phyloP scores from a whole-genome alignment of 2,329 filamentous ascomycete genomes.

The Rutstroemia sp. region DNA sequence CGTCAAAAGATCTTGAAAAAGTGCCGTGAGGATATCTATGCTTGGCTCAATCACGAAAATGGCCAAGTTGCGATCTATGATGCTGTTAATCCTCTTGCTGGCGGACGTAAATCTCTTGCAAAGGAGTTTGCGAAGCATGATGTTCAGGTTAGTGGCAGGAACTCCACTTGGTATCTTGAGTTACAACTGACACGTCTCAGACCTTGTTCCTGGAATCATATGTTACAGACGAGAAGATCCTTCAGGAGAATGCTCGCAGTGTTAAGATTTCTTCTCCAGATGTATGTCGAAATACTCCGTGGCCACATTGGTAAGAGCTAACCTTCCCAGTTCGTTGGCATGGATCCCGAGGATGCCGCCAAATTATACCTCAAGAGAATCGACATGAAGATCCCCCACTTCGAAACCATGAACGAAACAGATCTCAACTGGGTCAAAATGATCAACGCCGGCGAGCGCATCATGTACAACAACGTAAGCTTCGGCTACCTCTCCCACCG shows the following conservation, averaged over 20 bases:
- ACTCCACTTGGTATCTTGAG: background rate
- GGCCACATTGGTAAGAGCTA: background rate
- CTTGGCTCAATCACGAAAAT: conserved; percentile 93
- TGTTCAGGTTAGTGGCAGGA: conserved; percentile 57
- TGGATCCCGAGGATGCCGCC: conserved; percentile 87
- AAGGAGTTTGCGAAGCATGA: conserved; percentile 98
- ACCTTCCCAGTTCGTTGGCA: conserved; percentile 66
- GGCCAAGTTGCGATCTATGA: conserved; percentile 98
- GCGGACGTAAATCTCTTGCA: conserved; percentile 73
- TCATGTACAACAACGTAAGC: conserved; percentile 93
- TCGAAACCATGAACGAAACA: conserved; percentile 90
- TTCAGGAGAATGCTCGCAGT: conserved; percentile 92
- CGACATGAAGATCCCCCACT: conserved; percentile 85
- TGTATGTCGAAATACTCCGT: conserved; percentile 40
- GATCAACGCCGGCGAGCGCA: conserved; percentile 91
- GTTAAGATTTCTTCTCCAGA: conserved; percentile 98
- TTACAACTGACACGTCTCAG: conserved; percentile 35
- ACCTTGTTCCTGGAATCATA: conserved; percentile 96
- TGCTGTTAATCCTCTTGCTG: conserved; percentile 86
- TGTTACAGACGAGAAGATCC: conserved; percentile 87
- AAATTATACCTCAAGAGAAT: conserved; percentile 87
- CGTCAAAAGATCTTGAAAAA: conserved; percentile 97
- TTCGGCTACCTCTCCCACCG: conserved; percentile 95
- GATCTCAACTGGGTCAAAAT: conserved; percentile 98
- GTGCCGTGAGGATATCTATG: conserved; percentile 93